Evolutionary conservation across 2,329 filamentous ascomycete species (phyloP).

Genomic region (Xylariomycetidae sp.): DNA sequence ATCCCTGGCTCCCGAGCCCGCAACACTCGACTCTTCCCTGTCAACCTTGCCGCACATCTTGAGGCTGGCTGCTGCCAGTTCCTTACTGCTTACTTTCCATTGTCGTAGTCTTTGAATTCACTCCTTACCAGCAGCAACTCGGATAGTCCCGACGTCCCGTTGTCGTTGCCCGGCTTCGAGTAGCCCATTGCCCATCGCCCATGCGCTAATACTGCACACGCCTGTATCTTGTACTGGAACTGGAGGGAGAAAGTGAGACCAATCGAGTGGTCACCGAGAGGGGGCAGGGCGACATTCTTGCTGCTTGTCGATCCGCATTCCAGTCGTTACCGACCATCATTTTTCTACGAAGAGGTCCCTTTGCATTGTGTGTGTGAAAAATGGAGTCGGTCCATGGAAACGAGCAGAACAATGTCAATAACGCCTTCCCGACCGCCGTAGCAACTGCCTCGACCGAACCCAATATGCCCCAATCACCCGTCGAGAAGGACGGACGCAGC

Average conservation of each 20-base stretch:
- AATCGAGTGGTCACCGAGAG: conserved; percentile 7
- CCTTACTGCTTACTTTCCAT: no score
- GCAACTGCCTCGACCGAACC: conserved; percentile 13
- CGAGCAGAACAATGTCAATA: conserved; percentile 17
- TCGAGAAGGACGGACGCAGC: conserved; percentile 16
- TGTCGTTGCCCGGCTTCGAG: no score
- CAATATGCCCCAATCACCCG: conserved; percentile 16
- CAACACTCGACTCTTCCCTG: conserved; percentile 12
- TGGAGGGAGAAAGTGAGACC: conserved; percentile 1
- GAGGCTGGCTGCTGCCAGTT: conserved; percentile 7
- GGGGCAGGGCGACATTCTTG: conserved; percentile 19
- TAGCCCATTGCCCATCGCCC: no score
- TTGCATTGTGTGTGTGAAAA: no score
- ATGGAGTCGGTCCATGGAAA: conserved; percentile 23
- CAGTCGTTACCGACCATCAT: conserved; percentile 20
- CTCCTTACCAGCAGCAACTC: no score
- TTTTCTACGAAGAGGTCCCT: no score
- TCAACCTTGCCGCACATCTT: conserved; percentile 5
- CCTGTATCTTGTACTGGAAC: no score
- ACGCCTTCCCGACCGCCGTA: conserved; percentile 6
- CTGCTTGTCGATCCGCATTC: conserved; percentile 23
- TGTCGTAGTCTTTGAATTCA: no score
- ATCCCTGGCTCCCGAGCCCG: conserved; percentile 22
- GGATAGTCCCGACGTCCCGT: no score
- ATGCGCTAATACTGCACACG: no score